Evolutionary conservation across 305 asterid genomes (phyloP).

Genomic region (Fraxinus angustifolia): DNA sequence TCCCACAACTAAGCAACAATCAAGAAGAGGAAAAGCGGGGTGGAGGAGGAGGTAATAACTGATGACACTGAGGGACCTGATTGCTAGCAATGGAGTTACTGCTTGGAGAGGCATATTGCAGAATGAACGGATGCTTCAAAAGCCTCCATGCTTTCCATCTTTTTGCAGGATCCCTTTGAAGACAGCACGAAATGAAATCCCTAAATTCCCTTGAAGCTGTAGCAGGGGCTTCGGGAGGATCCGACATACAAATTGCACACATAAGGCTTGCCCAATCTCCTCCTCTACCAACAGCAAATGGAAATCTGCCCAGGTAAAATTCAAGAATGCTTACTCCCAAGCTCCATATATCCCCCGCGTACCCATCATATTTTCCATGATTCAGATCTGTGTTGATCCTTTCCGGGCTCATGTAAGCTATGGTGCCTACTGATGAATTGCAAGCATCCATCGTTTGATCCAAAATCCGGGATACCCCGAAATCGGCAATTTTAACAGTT

Average conservation of each 20-base stretch:
- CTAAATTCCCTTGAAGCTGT: constrained; percentile 66
- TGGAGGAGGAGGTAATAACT: constrained; percentile 67
- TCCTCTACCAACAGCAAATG: constrained; percentile 62
- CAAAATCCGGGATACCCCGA: constrained; percentile 70
- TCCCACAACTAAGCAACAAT: constrained; percentile 19
- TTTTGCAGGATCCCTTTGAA: constrained; percentile 69
- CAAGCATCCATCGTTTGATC: constrained; percentile 85
- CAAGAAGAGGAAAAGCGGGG: constrained; percentile 63
- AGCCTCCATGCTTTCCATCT: constrained; percentile 66
- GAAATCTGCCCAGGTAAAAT: constrained; percentile 73
- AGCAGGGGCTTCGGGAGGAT: constrained; percentile 76
- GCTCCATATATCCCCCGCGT: constrained; percentile 94
- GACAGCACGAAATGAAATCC: constrained; percentile 68
- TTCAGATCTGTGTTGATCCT: constrained; percentile 83
- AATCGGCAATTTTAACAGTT: constrained; percentile 77
- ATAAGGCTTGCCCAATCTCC: constrained; percentile 92
- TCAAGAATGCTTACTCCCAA: constrained; percentile 84
- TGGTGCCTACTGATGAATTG: constrained; percentile 86
- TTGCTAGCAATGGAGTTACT: constrained; percentile 24
- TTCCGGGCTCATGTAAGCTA: constrained; percentile 94
- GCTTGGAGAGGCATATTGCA: constrained; percentile 45
- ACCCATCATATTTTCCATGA: constrained; percentile 79
- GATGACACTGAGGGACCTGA: constrained; percentile 51
- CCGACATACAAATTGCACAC: constrained; percentile 86
- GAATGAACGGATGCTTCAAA: constrained; percentile 68